phyloP scores from a whole-genome alignment of 805 yeast species.

The Saccharomyces cerevisiae region DNA sequence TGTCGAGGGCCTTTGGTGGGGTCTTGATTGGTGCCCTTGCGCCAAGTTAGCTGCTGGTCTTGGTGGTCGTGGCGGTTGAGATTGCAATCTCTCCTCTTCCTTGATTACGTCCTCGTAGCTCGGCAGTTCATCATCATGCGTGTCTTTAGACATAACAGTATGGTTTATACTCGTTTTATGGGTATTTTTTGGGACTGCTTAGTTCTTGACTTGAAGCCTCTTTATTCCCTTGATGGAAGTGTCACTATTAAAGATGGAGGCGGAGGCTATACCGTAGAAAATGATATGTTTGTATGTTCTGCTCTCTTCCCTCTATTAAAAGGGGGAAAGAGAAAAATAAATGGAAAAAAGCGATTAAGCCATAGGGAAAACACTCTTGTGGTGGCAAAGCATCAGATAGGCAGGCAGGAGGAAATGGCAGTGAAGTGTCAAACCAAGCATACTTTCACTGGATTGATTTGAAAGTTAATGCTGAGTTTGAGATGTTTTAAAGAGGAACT shows the following conservation, averaged over 20 bases:
- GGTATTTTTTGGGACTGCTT: background rate
- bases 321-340: background rate
- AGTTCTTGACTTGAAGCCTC: slow-evolving; percentile 1
- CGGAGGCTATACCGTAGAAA: background rate
- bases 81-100: slow-evolving; percentile 9
- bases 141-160: background rate
- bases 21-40: background rate
- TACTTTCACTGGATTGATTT: background rate
- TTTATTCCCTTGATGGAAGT: background rate
- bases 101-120: slow-evolving; percentile 40
- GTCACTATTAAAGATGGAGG: background rate
- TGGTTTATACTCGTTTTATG: background rate
- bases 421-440: background rate
- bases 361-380: background rate
- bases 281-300: background rate
- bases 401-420: background rate
- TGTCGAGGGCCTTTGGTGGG: background rate
- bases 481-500: background rate
- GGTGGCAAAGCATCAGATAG: background rate
- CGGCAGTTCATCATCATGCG: slow-evolving; percentile 33
- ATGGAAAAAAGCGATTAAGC: background rate
- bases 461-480: background rate
- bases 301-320: background rate
- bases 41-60: background rate
- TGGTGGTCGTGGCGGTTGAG: slow-evolving; percentile 12